Base-by-base conservation (phyloP, 257 asterid species). In the Penstemon newberryi region DNA sequence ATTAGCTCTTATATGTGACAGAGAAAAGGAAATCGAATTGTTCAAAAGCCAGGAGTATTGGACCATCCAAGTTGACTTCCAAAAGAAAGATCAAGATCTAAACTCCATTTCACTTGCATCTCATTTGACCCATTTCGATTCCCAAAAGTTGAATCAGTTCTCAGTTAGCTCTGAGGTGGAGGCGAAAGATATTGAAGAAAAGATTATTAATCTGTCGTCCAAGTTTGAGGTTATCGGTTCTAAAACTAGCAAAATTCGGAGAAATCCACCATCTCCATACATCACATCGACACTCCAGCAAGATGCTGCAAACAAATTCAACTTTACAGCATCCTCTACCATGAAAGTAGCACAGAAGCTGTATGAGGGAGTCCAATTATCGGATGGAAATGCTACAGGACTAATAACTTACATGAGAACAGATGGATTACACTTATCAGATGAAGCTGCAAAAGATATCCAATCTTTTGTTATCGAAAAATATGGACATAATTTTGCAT, bases 241-340 rank as follows among this genome's bases (percentile, higher is more conserved):
- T 52, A 87, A 88, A 82, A 75, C 71, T 67, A 84, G 84, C 79
- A 85, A 81, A 77, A 56, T 53, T 66, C 84, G 82, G 70, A 84
- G 80, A 79, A 90, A 85, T 56, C 94, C 97, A 8, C 91, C 92
- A 57, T 60, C 76, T 60, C 99, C 99, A 43, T 87, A 81, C 69
- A 88, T 88, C 72, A 93, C 99, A 52, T 90, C 99, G 38, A 81
- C 96, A 11, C 96, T 90, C 69, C 97, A 90, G 85, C 99, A 90
- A 82, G 99, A 93, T 65, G 99, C 99, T 56, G 92, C 97, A 52
- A 90, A 84, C 84, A 88, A 77, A 72, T 80, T 93, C 69, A 80
- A 87, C 67, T 93, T 90, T 70, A 12, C 89, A 2, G 88, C 96
- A 37, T 77, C 96, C 47, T 41, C 78, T 66, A 88, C 99, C 11